Percentiles rank a stretch among this genome's conserved stretches.
phyloP scores from a whole-genome alignment of 2,329 filamentous ascomycete species.

The Nothopassalora personata region DNA sequence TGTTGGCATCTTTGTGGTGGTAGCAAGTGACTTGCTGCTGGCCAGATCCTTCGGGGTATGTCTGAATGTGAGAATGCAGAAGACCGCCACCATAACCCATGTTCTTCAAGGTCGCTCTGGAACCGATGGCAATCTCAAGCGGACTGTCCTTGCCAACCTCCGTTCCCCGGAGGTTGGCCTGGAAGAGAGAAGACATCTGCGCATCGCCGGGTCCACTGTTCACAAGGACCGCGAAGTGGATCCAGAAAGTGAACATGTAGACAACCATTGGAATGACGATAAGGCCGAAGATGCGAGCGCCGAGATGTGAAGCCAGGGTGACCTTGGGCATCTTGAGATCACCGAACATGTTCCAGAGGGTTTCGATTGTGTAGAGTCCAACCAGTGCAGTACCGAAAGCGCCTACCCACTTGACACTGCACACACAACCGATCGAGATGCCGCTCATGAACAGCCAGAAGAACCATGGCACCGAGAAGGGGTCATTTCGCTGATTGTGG shows the following conservation, averaged over 20 bases:
- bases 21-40: conserved; percentile 99
- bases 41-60: conserved; percentile 83
- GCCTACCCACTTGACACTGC: conserved; percentile 97
- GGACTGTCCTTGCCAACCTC: conserved; percentile 93
- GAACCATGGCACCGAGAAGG: conserved; percentile 90
- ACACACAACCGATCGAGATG: conserved; percentile 93
- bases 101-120: conserved; percentile 90
- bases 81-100: conserved; percentile 98
- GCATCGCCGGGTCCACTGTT: conserved; percentile 93
- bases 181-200: conserved; percentile 99
- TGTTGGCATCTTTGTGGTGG: conserved; percentile 99
- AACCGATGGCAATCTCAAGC: conserved; percentile 84
- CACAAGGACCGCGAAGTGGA: conserved; percentile 91
- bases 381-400: conserved; percentile 93
- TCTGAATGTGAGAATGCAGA: conserved; percentile 93
- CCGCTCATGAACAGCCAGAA: conserved; percentile 91
- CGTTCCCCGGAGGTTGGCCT: conserved; percentile 89
- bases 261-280: conserved; percentile 85
- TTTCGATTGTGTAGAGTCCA: conserved; percentile 90
- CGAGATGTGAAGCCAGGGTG: conserved; percentile 69
- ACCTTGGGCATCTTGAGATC: conserved; percentile 82
- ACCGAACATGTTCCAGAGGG: conserved; percentile 97
- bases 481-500: conserved; percentile 77
- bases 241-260: conserved; percentile 91
- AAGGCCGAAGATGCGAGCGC: conserved; percentile 74